phyloP scores from a whole-genome alignment of 2,329 filamentous ascomycete species.

The Aureobasidium sp. region DNA sequence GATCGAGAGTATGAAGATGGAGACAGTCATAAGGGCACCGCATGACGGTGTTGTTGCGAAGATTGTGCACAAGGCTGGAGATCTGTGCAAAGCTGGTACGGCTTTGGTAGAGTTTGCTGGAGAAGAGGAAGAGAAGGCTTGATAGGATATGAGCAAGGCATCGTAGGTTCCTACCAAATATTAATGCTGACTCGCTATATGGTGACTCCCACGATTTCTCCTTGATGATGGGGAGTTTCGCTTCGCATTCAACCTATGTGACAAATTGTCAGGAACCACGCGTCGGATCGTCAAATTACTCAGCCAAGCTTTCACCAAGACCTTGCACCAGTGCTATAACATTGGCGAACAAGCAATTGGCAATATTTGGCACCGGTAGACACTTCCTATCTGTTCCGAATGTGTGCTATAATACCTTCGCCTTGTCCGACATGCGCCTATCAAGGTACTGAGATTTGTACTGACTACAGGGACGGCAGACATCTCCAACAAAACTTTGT shows the following conservation, averaged over 20 bases:
- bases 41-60: conserved; percentile 38
- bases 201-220: neutral
- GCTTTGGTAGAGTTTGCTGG: conserved; percentile 37
- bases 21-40: conserved; percentile 46
- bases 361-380: neutral
- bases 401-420: neutral
- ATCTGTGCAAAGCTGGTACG: conserved; percentile 39
- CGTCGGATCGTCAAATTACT: neutral
- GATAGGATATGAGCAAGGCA: too few species aligned
- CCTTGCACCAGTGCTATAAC: neutral
- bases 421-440: neutral
- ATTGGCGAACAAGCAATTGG: neutral
- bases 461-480: too few species aligned
- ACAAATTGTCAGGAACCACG: neutral
- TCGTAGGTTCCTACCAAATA: too few species aligned
- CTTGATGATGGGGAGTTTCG: neutral
- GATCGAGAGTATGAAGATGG: conserved; percentile 47
- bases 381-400: neutral
- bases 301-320: too few species aligned
- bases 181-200: neutral
- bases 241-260: neutral
- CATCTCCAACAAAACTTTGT: too few species aligned
- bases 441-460: neutral
- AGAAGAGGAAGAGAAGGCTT: neutral
- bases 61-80: conserved; percentile 41